phyloP scores from a whole-genome alignment of 352 stramenopile species.

The Globisporangium nagaii region DNA sequence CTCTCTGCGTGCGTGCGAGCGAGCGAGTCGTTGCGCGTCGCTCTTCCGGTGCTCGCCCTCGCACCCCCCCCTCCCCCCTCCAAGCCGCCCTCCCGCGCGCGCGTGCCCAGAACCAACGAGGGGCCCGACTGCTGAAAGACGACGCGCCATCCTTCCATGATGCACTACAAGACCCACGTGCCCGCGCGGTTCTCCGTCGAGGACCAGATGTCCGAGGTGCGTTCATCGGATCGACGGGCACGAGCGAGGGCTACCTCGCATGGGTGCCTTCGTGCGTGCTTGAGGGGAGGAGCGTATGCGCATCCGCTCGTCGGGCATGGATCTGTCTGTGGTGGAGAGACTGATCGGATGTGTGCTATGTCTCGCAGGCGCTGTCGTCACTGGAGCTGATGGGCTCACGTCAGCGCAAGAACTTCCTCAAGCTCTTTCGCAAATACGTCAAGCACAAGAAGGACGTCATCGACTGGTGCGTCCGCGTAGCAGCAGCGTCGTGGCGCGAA shows the following conservation, averaged over 20 bases:
- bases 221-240: neutral
- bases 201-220: constrained; percentile 84
- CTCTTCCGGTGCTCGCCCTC: neutral
- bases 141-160: constrained; percentile 18
- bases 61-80: neutral
- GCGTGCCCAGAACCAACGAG: neutral
- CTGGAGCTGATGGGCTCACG: constrained; percentile 74
- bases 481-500: too few species aligned
- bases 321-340: neutral
- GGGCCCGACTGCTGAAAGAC: neutral
- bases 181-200: constrained; percentile 80
- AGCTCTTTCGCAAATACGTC: constrained; percentile 87
- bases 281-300: too few species aligned
- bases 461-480: constrained; percentile 60
- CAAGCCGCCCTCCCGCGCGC: neutral
- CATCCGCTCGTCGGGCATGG: neutral
- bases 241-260: neutral
- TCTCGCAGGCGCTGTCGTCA: constrained; percentile 56
- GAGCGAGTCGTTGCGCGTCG: too few species aligned
- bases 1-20: neutral
- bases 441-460: constrained; percentile 80
- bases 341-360: neutral
- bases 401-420: constrained; percentile 85
- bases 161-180: constrained; percentile 88
- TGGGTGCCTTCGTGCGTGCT: neutral